phyloP scores from a whole-genome alignment of 2,329 filamentous ascomycete species.

The Venturiaceae sp. region DNA sequence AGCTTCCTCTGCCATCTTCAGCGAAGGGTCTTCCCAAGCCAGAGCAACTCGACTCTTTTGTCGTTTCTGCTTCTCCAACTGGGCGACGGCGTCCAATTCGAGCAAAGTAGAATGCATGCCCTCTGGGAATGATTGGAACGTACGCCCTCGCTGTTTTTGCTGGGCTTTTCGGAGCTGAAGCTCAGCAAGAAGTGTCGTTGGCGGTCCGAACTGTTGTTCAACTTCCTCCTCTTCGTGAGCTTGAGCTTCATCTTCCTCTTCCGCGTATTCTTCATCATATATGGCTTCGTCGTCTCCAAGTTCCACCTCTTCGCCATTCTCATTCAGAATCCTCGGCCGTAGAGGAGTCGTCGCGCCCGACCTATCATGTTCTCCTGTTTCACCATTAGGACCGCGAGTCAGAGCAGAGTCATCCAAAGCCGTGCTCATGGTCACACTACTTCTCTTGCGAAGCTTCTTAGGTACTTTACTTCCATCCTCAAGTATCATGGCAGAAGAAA shows the following conservation, averaged over 20 bases:
- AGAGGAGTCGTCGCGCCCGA: neutral
- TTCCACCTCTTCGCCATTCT: slow-evolving; percentile 10
- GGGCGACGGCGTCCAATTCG: slow-evolving; percentile 81
- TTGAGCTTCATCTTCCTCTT: slow-evolving; percentile 35
- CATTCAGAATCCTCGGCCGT: neutral
- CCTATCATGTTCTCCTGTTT: neutral
- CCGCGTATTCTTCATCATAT: slow-evolving; percentile 28
- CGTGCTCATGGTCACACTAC: slow-evolving; percentile 17
- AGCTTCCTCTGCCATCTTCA: slow-evolving; percentile 24
- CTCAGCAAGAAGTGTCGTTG: slow-evolving; percentile 87
- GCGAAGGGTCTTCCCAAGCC: slow-evolving; percentile 71
- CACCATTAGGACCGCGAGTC: slow-evolving; percentile 6
- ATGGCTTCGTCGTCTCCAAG: slow-evolving; percentile 19
- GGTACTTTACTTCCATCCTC: slow-evolving; percentile 22
- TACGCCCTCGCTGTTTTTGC: slow-evolving; percentile 68
- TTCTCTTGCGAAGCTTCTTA: slow-evolving; percentile 31
- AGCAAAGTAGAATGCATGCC: slow-evolving; percentile 88
- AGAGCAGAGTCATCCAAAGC: slow-evolving; percentile 13
- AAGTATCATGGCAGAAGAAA: slow-evolving; percentile 10
- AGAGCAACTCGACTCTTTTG: slow-evolving; percentile 69
- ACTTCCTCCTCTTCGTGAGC: slow-evolving; percentile 19
- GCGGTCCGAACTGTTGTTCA: slow-evolving; percentile 55
- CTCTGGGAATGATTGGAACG: slow-evolving; percentile 53
- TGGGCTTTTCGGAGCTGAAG: slow-evolving; percentile 85
- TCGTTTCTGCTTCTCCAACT: slow-evolving; percentile 68